Conservation (phyloP, 2,329 filamentous ascomycete species). For the Ceratocystis variospora region DNA sequence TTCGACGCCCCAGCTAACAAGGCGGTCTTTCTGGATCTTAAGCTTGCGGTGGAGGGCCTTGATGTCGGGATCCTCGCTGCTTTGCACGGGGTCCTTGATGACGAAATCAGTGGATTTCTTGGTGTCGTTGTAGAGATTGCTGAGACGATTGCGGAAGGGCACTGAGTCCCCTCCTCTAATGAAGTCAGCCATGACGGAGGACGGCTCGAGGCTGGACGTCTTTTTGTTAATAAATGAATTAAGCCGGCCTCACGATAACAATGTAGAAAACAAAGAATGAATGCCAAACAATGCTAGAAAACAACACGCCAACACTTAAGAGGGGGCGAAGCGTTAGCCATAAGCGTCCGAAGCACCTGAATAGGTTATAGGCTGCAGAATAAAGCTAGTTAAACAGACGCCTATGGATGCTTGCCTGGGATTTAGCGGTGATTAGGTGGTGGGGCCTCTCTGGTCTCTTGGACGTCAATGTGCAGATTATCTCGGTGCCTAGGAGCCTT, state of each 20-base stretch:
- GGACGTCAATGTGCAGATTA: constrained; percentile 2
- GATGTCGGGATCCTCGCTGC: constrained; percentile 53
- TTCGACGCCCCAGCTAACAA: constrained; percentile 67
- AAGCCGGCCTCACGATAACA: neutral
- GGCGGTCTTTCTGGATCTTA: constrained; percentile 64
- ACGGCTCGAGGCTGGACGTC: neutral
- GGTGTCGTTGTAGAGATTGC: constrained; percentile 65
- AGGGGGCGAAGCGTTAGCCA: neutral
- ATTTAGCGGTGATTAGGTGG: neutral
- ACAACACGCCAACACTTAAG: neutral
- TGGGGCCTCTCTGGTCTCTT: neutral
- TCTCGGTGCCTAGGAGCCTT: constrained; percentile 4
- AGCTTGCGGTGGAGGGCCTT: constrained; percentile 61
- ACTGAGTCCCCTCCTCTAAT: constrained; percentile 12
- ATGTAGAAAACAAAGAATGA: neutral
- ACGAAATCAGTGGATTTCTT: constrained; percentile 66
- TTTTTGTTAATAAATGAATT: neutral
- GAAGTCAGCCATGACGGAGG: constrained; percentile 11
- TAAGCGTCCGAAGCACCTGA: neutral
- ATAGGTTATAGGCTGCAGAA: neutral
- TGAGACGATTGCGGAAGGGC: constrained; percentile 30
- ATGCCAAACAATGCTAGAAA: neutral
- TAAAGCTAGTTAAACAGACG: constrained; percentile 4
- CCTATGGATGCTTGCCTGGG: neutral
- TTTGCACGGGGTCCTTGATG: constrained; percentile 47